Evolutionary conservation across 495 filamentous ascomycete genomes (phyloP), one percentile per base, ranked within the genome.

Genomic region (Podospora fimiseda): DNA sequence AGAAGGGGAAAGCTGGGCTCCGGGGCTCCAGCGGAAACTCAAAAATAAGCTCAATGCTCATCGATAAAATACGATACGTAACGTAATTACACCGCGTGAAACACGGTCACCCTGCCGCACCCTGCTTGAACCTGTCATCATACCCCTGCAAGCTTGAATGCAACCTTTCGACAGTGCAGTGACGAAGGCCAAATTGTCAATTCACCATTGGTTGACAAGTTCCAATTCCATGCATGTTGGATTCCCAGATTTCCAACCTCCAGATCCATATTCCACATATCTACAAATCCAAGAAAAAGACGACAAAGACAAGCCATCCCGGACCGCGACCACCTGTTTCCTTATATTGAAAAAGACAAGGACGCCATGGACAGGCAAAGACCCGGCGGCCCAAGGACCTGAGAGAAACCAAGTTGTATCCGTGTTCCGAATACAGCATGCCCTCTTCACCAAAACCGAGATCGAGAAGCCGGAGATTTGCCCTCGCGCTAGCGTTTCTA

Each of bases 301-400:
- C 9, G 36, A 18, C 43, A 19, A 39, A 46, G 16, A 36, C 46
- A 33, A 19, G 33, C 46, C 22, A 2, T 16, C 16, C 24, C 23
- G 15, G 15, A 6, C 37, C 13, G 15, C 16, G 7, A 16, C 11
- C 43, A 44, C 9, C 22, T 37, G 24, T 14, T 24, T 49, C 16
- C 11, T n/a, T 23, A n/a, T 37, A 36, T n/a, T n/a, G n/a, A n/a
- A n/a, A n/a, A n/a, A n/a, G n/a, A n/a, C n/a, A 30, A 16, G 27
- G 41, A 23, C 54, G 55, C 61, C 55, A 67, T 65, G 64, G 62
- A 63, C 38, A 57, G 18, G 23, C 55, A 18, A 51, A 40, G 36
- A 53, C 21, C 51, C 22, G 24, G 39, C 40, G 40, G 48, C 21
- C 15, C 21, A 42, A 53, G 37, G n/a, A 51, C 39, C 33, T 60